phyloP scores from a whole-genome alignment of 108 stramenopile species.

The Discostella pseudostelligera region DNA sequence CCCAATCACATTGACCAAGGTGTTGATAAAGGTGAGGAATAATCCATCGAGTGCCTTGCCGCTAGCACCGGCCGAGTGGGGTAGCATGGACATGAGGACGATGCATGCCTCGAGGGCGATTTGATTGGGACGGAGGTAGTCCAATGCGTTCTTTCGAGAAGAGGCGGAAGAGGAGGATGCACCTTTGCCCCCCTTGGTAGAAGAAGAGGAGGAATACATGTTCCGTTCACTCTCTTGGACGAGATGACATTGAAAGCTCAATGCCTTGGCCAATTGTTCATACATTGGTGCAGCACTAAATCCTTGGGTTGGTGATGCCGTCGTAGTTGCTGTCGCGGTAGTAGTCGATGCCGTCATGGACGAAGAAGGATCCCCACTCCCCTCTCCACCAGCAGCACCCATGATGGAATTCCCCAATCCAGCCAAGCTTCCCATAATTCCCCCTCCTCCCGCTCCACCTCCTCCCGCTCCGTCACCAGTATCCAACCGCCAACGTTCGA shows the following conservation, averaged over 20 bases:
- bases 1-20: slow-evolving; percentile 78
- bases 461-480: not conserved
- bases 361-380: not conserved
- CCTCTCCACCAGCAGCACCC: slow-evolving; percentile 10
- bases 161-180: slow-evolving; percentile 38
- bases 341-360: not conserved
- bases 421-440: slow-evolving; percentile 38
- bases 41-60: slow-evolving; percentile 75
- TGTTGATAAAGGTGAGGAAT: slow-evolving; percentile 85
- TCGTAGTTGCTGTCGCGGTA: not conserved
- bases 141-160: slow-evolving; percentile 6
- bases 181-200: slow-evolving; percentile 14
- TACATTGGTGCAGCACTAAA: slow-evolving; percentile 64
- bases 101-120: slow-evolving; percentile 81
- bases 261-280: slow-evolving; percentile 79
- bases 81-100: slow-evolving; percentile 76
- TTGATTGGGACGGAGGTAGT: slow-evolving; percentile 70
- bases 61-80: slow-evolving; percentile 82
- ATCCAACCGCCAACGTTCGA: slow-evolving; percentile 48
- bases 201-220: too few species aligned
- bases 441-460: not conserved
- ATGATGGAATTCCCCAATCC: slow-evolving; percentile 12
- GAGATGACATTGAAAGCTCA: slow-evolving; percentile 81
- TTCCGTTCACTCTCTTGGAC: slow-evolving; percentile 68
- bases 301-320: slow-evolving; percentile 2